Conservation (phyloP, 768 basidiomycete genomes). For the Gymnopilus dilepis region DNA sequence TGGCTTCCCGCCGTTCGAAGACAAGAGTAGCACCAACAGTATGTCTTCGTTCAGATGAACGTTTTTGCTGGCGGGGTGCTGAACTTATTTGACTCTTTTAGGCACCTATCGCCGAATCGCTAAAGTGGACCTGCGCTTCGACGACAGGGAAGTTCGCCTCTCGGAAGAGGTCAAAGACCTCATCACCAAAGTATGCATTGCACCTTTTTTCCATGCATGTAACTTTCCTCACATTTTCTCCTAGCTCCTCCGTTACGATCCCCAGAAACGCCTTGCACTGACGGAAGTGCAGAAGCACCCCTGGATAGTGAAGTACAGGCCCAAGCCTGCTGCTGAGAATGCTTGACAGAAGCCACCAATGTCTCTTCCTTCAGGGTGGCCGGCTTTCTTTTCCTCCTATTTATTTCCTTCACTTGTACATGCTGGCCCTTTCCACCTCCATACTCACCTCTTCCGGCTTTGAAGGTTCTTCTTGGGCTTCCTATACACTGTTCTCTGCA, state of each 20-base stretch:
- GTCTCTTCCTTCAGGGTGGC: not conserved
- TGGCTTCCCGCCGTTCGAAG: conserved; percentile 84
- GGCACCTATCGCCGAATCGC: conserved; percentile 93
- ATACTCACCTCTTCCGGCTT: not conserved
- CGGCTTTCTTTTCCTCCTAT: not conserved
- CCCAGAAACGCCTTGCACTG: conserved; percentile 76
- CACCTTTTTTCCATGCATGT: conserved; percentile 7
- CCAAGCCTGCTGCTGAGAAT: conserved; percentile 41
- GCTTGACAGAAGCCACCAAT: conserved; percentile 26
- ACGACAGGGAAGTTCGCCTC: conserved; percentile 48
- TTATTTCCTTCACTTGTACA: not conserved
- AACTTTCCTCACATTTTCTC: not conserved
- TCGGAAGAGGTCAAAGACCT: conserved; percentile 72
- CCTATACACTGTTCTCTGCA: not conserved
- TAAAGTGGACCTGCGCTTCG: conserved; percentile 77
- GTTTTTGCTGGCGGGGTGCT: not conserved
- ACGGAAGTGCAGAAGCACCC: conserved; percentile 80
- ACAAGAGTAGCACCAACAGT: conserved; percentile 79
- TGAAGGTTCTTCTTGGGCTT: not conserved
- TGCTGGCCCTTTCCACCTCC: too few species aligned
- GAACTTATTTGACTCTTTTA: conserved; percentile 30
- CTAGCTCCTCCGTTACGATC: conserved; percentile 85
- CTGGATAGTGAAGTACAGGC: conserved; percentile 80
- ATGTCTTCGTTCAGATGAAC: conserved; percentile 27
- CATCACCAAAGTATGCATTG: conserved; percentile 55